phyloP scores from a whole-genome alignment of 208 protist species.

The Angomonas ambiguus region DNA sequence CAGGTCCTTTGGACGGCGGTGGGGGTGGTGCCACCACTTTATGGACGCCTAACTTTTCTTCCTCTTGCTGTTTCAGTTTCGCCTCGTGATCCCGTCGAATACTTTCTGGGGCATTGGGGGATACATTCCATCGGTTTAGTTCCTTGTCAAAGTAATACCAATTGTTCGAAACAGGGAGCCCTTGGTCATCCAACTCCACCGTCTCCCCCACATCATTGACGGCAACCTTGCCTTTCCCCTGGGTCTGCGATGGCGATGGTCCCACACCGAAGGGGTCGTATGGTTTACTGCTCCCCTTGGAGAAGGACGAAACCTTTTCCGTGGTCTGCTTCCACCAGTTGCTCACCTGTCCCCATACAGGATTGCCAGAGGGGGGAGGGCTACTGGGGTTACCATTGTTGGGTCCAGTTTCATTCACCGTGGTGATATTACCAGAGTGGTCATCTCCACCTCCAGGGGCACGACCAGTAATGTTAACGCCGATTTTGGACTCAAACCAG shows the following conservation, averaged over 20 bases:
- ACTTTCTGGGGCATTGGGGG: slow-evolving; percentile 58
- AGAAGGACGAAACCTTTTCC: slow-evolving; percentile 17
- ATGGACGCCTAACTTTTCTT: slow-evolving; percentile 36
- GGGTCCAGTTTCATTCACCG: no score
- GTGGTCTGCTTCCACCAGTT: slow-evolving; percentile 21
- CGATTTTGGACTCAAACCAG: slow-evolving; percentile 78
- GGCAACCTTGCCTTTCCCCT: background rate
- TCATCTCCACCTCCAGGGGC: background rate
- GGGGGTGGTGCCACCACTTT: slow-evolving; percentile 34
- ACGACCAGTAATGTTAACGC: slow-evolving; percentile 62
- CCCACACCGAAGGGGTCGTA: slow-evolving; percentile 25
- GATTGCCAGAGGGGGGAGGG: background rate
- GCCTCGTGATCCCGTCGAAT: slow-evolving; percentile 57
- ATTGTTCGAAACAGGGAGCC: slow-evolving; percentile 70
- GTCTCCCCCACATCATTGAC: slow-evolving; percentile 20
- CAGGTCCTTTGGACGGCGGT: slow-evolving; percentile 8
- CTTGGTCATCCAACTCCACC: slow-evolving; percentile 74
- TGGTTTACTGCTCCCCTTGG: slow-evolving; percentile 21
- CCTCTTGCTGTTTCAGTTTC: slow-evolving; percentile 53
- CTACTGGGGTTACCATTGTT: background rate
- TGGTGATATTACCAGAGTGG: background rate
- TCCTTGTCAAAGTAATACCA: slow-evolving; percentile 81
- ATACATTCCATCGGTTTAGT: slow-evolving; percentile 71
- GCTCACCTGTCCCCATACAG: background rate
- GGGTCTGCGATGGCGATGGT: background rate